These are phyloP conservation scores for Wickerhamomyces sydowiorum DNA, from an alignment of 805 yeast genomes.

Conservation along the genomic window DNA sequence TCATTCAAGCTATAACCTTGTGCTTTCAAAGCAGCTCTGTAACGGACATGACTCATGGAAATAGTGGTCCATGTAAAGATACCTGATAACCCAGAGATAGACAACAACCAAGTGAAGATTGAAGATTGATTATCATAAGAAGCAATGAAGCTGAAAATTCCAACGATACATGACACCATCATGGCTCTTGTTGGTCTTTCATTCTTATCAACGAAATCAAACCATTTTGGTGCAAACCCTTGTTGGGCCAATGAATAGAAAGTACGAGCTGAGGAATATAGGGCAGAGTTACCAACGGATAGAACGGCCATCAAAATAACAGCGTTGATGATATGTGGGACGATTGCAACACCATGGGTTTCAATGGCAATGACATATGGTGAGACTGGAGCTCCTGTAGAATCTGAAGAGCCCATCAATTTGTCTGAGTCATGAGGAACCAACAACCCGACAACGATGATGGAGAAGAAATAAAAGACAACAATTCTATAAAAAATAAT, in stretches of 20 bases:
- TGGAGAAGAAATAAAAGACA: constrained; percentile 38
- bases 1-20: constrained; percentile 44
- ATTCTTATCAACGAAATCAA: constrained; percentile 42
- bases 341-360: constrained; percentile 49
- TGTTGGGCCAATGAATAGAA: constrained; percentile 44
- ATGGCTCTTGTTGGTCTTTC: constrained; percentile 53
- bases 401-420: constrained; percentile 32
- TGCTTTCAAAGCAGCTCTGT: constrained; percentile 44
- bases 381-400: constrained; percentile 44
- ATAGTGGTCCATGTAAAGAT: constrained; percentile 52
- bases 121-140: constrained; percentile 44
- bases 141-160: constrained; percentile 54
- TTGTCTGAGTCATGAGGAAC: constrained; percentile 43
- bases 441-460: constrained; percentile 39
- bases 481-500: constrained; percentile 47
- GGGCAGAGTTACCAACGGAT: not conserved
- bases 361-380: constrained; percentile 56
- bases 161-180: constrained; percentile 41
- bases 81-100: constrained; percentile 50
- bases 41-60: constrained; percentile 44
- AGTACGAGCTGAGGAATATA: constrained; percentile 37
- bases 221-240: constrained; percentile 45
- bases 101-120: constrained; percentile 54
- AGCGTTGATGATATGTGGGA: constrained; percentile 55
- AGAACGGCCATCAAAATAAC: constrained; percentile 32